phyloP scores from a whole-genome alignment of 2,329 filamentous ascomycete genomes.

The Sclerotinia glacialis region DNA sequence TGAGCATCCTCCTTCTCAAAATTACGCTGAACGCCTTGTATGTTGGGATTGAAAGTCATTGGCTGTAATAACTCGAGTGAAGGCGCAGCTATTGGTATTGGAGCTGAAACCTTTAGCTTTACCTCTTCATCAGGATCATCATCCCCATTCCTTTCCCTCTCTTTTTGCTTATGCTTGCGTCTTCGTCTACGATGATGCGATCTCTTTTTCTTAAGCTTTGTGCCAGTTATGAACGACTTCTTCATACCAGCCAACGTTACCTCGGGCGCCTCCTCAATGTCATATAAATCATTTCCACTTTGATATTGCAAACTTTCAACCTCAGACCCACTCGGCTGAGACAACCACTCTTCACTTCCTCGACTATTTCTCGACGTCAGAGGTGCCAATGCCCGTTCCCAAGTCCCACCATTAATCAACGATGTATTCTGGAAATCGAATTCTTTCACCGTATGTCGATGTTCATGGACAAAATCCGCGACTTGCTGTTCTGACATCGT shows the following conservation, averaged over 20 bases:
- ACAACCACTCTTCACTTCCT: constrained; percentile 41
- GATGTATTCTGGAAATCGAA: constrained; percentile 78
- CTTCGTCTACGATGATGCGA: constrained; percentile 32
- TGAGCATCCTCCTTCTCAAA: constrained; percentile 56
- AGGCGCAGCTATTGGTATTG: constrained; percentile 32
- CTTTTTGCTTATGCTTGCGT: constrained; percentile 41
- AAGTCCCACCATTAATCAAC: constrained; percentile 65
- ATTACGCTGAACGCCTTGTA: constrained; percentile 58
- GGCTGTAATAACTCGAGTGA: constrained; percentile 49
- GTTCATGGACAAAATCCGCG: constrained; percentile 62
- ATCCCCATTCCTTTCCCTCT: constrained; percentile 23
- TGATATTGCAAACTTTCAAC: constrained; percentile 30
- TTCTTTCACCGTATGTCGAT: constrained; percentile 67
- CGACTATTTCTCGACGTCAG: constrained; percentile 48
- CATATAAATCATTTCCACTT: constrained; percentile 32
- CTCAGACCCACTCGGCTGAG: constrained; percentile 40
- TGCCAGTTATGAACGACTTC: constrained; percentile 41
- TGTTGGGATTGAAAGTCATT: constrained; percentile 52
- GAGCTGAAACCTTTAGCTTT: constrained; percentile 28
- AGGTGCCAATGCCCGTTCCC: constrained; percentile 79
- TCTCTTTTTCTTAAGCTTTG: constrained; percentile 47
- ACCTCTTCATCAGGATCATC: constrained; percentile 21
- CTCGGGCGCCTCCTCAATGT: constrained; percentile 29
- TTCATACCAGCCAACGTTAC: constrained; percentile 24
- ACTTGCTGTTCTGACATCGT: constrained; percentile 70